Evolutionary conservation across 495 filamentous ascomycete genomes (phyloP).

Genomic region (Hypoxylon trugodes): DNA sequence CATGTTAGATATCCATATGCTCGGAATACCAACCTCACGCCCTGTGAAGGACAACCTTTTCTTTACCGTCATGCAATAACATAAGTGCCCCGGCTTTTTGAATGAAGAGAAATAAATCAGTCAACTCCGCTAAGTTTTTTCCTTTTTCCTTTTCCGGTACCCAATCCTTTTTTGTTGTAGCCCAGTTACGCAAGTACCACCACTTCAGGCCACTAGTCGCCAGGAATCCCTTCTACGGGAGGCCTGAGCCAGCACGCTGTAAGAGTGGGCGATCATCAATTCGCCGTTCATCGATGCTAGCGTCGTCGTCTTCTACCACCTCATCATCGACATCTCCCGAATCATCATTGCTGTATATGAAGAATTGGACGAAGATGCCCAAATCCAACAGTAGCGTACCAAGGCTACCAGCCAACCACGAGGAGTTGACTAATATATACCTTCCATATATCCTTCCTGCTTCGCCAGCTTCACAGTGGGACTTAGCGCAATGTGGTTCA

Average conservation of each 20-base stretch:
- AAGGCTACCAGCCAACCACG: conserved; percentile 88
- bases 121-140: conserved; percentile 14
- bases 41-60: no score
- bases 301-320: conserved; percentile 28
- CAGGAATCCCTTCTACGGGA: conserved; percentile 17
- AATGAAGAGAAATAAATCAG: no score
- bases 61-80: no score
- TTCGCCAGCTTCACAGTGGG: conserved; percentile 64
- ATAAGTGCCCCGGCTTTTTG: not conserved
- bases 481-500: conserved; percentile 65
- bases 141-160: conserved; percentile 9
- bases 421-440: conserved; percentile 87
- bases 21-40: no score
- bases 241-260: conserved; percentile 44
- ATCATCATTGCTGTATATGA: conserved; percentile 68
- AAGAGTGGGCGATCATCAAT: conserved; percentile 52
- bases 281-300: conserved; percentile 30
- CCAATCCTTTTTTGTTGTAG: conserved; percentile 11
- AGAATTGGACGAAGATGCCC: conserved; percentile 91
- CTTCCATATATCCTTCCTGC: conserved; percentile 67
- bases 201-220: not conserved
- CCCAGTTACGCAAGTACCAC: conserved; percentile 19
- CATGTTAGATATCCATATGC: no score
- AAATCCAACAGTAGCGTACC: conserved; percentile 86
- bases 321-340: conserved; percentile 41